Percentiles rank a stretch among this genome's conserved stretches.
phyloP scores from a whole-genome alignment of 2,329 filamentous ascomycete genomes.

The Talaromyces sp. region DNA sequence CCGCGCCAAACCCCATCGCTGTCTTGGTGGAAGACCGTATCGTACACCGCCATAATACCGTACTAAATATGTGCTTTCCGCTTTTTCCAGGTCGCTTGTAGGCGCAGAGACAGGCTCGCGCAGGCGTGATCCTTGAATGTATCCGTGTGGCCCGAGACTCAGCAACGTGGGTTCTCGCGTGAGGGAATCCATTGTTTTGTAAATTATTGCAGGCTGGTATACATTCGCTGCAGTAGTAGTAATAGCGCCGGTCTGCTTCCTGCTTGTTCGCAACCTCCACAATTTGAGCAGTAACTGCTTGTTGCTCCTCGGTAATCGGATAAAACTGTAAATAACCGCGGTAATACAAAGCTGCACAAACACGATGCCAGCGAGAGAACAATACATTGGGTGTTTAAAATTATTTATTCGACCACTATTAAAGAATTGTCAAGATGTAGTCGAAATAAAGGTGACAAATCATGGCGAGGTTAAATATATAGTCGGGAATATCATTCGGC shows the following conservation, averaged over 20 bases:
- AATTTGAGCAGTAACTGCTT: no score
- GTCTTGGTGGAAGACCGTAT: conserved; percentile 48
- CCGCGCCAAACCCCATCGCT: conserved; percentile 46
- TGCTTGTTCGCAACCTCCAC: background rate
- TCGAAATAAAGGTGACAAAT: background rate
- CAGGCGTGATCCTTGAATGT: conserved; percentile 46
- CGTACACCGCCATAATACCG: conserved; percentile 53
- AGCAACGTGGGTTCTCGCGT: conserved; percentile 16
- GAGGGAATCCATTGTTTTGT: background rate
- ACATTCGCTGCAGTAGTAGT: background rate
- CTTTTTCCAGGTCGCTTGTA: background rate
- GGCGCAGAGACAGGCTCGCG: conserved; percentile 8
- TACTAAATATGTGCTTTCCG: background rate
- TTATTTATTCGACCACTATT: no score
- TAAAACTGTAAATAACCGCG: background rate
- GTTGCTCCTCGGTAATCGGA: background rate
- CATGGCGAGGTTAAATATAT: background rate
- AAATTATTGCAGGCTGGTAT: background rate
- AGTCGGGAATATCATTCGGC: background rate
- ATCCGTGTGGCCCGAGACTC: conserved; percentile 36
- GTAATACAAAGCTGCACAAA: background rate
- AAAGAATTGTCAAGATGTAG: background rate
- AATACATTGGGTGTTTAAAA: no score
- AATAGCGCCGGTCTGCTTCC: background rate
- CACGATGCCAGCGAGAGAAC: background rate